A percentile compares a stretch with the other conserved stretches of the same genome.
Conservation (phyloP, 768 basidiomycete genomes). For the Cubamyces lactineus region DNA sequence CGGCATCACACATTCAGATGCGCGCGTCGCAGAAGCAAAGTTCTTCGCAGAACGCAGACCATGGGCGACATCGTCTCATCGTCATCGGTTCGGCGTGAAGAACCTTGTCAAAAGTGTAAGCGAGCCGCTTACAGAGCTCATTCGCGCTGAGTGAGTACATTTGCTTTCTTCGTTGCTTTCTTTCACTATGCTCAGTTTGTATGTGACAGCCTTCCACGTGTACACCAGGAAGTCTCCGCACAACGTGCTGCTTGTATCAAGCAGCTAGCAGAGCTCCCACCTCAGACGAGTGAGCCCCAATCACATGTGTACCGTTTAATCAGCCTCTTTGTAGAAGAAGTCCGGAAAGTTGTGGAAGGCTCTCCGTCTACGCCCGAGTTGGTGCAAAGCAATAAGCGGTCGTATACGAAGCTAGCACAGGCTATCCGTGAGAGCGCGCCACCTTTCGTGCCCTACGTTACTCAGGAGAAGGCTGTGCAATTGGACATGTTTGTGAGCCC, state of each 20-base stretch:
- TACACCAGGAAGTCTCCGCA: neutral
- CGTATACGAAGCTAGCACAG: slow-evolving; percentile 39
- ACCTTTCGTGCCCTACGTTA: slow-evolving; percentile 44
- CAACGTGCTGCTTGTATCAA: neutral
- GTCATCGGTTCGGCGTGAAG: slow-evolving; percentile 57
- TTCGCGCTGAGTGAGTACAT: slow-evolving; percentile 3
- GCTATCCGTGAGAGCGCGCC: slow-evolving; percentile 44
- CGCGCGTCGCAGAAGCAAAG: slow-evolving; percentile 39
- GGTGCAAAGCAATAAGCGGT: slow-evolving; percentile 38
- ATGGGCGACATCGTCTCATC: slow-evolving; percentile 54
- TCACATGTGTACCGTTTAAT: slow-evolving; percentile 15
- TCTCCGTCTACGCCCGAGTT: slow-evolving; percentile 35
- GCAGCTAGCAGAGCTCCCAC: slow-evolving; percentile 2
- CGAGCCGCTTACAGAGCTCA: slow-evolving; percentile 44
- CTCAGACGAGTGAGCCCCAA: slow-evolving; percentile 19
- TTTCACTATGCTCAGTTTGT: too few species aligned
- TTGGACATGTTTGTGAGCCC: neutral
- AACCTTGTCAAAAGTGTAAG: slow-evolving; percentile 56
- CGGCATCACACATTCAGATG: slow-evolving; percentile 40
- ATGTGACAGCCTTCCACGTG: neutral
- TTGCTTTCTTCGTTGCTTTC: neutral
- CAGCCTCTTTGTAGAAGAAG: slow-evolving; percentile 12
- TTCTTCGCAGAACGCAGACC: slow-evolving; percentile 55
- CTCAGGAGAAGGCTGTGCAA: slow-evolving; percentile 1
- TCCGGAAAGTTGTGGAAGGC: slow-evolving; percentile 11